These are phyloP conservation scores for Heterotrichella gracilis DNA, from an alignment of 352 stramenopile species.

Conservation along the genomic window DNA sequence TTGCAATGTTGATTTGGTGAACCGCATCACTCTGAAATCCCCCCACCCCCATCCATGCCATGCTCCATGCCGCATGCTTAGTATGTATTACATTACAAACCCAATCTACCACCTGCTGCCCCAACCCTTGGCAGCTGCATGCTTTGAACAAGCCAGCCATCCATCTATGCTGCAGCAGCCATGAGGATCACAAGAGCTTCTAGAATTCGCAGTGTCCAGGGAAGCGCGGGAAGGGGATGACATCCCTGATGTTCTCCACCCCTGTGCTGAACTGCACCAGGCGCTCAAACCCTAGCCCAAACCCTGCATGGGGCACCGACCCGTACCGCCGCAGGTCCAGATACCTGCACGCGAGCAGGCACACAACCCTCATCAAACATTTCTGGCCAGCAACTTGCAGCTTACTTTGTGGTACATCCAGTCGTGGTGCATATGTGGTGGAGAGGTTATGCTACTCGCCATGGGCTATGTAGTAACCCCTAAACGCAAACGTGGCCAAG, in stretches of 20 bases:
- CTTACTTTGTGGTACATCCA: not conserved
- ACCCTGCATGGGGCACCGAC: constrained; percentile 74
- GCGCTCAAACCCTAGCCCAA: constrained; percentile 83
- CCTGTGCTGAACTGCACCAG: constrained; percentile 79
- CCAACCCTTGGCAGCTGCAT: no score
- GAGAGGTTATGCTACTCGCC: not conserved
- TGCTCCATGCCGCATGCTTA: no score
- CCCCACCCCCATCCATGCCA: no score
- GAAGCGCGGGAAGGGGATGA: constrained; percentile 74
- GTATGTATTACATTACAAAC: no score
- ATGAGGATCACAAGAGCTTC: no score
- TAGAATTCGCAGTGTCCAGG: constrained; percentile 23
- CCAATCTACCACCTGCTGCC: no score
- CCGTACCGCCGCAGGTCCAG: constrained; percentile 76
- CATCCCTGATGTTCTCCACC: constrained; percentile 91
- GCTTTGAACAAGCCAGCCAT: no score
- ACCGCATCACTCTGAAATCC: no score
- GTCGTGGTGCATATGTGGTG: not conserved
- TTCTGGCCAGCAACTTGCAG: constrained; percentile 7
- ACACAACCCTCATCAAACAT: constrained; percentile 34
- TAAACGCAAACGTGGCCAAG: no score
- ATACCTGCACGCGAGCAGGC: constrained; percentile 74
- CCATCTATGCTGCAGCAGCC: no score
- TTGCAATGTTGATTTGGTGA: no score
- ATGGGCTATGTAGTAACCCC: no score